Conservation (phyloP, 2,329 filamentous ascomycete species). For the Fusarium nygamai region DNA sequence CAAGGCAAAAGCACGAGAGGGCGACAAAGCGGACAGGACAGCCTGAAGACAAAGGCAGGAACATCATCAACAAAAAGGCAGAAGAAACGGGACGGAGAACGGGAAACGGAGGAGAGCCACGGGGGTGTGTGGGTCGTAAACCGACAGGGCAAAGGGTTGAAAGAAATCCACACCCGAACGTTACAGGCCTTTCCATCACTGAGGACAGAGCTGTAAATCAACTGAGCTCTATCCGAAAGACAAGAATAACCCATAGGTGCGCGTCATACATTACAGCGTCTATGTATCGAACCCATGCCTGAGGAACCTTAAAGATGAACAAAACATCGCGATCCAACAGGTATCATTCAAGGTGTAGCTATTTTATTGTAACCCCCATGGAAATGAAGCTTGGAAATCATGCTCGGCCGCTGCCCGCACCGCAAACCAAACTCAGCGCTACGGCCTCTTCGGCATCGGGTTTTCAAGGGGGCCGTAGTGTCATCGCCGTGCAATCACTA, state of each 20-base stretch:
- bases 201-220: background rate
- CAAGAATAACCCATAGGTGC: background rate
- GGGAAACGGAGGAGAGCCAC: constrained; percentile 37
- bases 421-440: constrained; percentile 6
- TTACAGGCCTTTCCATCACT: background rate
- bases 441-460: constrained; percentile 31
- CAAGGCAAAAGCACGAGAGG: constrained; percentile 27
- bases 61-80: constrained; percentile 20
- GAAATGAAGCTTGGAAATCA: background rate
- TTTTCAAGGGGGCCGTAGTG: constrained; percentile 14
- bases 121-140: constrained; percentile 33
- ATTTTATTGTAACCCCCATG: background rate
- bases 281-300: background rate
- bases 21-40: constrained; percentile 24
- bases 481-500: background rate
- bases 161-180: background rate
- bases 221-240: background rate
- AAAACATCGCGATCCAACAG: background rate
- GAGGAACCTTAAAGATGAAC: background rate
- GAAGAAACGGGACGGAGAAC: constrained; percentile 27
- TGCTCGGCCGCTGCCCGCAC: constrained; percentile 24
- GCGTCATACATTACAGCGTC: background rate
- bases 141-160: constrained; percentile 25
- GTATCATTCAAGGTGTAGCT: background rate
- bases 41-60: constrained; percentile 35